phyloP scores from a whole-genome alignment of 2,329 filamentous ascomycete species.

The Exophiala dermatitidis region DNA sequence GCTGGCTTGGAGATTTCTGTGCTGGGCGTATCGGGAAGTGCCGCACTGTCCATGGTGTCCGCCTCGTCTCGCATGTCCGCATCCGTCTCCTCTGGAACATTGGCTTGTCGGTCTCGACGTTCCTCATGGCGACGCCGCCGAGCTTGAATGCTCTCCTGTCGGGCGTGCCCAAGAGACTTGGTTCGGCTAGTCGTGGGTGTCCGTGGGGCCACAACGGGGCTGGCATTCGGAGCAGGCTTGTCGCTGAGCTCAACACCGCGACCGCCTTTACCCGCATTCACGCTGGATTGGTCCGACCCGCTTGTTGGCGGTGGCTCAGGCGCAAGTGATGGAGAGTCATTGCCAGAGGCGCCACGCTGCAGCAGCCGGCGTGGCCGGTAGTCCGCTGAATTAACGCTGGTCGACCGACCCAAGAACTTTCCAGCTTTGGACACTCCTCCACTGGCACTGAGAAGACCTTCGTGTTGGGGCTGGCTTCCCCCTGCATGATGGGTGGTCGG shows the following conservation, averaged over 20 bases:
- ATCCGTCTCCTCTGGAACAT: constrained; percentile 87
- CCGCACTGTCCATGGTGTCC: constrained; percentile 44
- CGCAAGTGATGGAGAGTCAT: constrained; percentile 41
- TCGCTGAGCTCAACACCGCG: constrained; percentile 38
- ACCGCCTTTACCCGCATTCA: constrained; percentile 38
- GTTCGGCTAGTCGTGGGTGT: constrained; percentile 60
- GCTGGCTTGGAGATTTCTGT: constrained; percentile 82
- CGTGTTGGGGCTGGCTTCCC: constrained; percentile 61
- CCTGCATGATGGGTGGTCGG: constrained; percentile 52
- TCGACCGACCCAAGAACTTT: constrained; percentile 72
- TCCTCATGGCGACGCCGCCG: constrained; percentile 68
- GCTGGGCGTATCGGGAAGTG: constrained; percentile 43
- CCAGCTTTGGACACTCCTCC: constrained; percentile 48
- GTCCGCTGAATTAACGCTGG: constrained; percentile 85
- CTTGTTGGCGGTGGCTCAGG: constrained; percentile 67
- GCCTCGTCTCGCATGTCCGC: constrained; percentile 59
- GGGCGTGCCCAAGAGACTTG: constrained; percentile 81
- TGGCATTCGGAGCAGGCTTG: constrained; percentile 47
- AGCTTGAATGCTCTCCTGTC: constrained; percentile 86
- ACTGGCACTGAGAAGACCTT: constrained; percentile 65
- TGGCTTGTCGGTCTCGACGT: constrained; percentile 51
- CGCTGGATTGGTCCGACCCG: constrained; percentile 67
- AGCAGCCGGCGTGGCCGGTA: constrained; percentile 57
- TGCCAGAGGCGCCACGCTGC: constrained; percentile 49
- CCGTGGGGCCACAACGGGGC: constrained; percentile 47